Evolutionary conservation across 2,329 filamentous ascomycete genomes (phyloP).

Genomic region (Plectosphaerella cucumerina): DNA sequence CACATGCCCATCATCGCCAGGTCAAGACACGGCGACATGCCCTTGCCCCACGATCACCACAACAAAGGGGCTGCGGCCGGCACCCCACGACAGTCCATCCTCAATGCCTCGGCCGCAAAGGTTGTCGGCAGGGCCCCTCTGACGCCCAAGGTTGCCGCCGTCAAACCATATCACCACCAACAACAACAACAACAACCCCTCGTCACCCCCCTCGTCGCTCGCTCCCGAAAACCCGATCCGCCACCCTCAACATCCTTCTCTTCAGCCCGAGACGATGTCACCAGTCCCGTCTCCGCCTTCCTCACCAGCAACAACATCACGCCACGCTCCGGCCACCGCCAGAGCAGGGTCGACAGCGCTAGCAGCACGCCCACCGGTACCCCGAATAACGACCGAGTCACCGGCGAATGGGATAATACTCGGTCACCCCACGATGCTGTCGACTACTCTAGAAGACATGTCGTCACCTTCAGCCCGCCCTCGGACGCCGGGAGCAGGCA

Average conservation of each 20-base stretch:
- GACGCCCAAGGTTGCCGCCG: slow-evolving; percentile 51
- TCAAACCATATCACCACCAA: slow-evolving; percentile 15
- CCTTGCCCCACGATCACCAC: slow-evolving; percentile 42
- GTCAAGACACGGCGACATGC: slow-evolving; percentile 21
- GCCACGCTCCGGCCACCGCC: slow-evolving; percentile 71
- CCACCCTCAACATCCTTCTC: slow-evolving; percentile 19
- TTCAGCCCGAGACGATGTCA: slow-evolving; percentile 39
- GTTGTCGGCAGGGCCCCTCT: slow-evolving; percentile 42
- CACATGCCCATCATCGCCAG: not conserved
- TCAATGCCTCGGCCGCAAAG: slow-evolving; percentile 59
- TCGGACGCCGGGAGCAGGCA: slow-evolving; percentile 23
- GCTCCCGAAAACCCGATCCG: slow-evolving; percentile 20
- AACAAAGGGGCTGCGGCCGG: slow-evolving; percentile 32
- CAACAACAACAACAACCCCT: not conserved
- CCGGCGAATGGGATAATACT: slow-evolving; percentile 38
- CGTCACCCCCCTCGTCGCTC: slow-evolving; percentile 35
- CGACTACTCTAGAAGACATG: slow-evolving; percentile 18
- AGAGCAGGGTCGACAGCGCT: slow-evolving; percentile 65
- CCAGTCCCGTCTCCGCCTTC: slow-evolving; percentile 49
- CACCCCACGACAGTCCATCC: slow-evolving; percentile 53
- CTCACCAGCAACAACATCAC: slow-evolving; percentile 65
- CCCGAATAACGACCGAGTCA: slow-evolving; percentile 40
- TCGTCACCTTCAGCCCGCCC: slow-evolving; percentile 35
- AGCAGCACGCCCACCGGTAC: slow-evolving; percentile 63
- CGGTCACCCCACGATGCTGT: slow-evolving; percentile 22